phyloP scores from a whole-genome alignment of 192 early-diverging fungal genomes.

The Coemansia sp. region DNA sequence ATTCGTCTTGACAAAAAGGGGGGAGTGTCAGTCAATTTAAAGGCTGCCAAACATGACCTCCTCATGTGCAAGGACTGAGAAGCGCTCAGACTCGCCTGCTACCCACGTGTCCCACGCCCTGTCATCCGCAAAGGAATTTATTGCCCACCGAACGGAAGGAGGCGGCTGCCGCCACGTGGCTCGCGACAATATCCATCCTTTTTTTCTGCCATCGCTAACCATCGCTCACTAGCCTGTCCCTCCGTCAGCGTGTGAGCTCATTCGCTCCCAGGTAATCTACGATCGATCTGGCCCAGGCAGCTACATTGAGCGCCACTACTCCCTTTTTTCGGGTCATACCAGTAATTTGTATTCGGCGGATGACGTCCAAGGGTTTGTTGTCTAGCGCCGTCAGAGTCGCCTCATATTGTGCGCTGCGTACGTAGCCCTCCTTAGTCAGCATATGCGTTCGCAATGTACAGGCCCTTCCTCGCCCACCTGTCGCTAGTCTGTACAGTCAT shows the following conservation, averaged over 20 bases:
- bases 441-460: not conserved
- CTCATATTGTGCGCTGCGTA: not conserved
- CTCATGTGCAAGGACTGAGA: slow-evolving; percentile 2
- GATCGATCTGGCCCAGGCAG: slow-evolving; percentile 1
- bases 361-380: no score
- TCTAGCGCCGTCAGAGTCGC: not conserved
- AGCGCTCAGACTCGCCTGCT: slow-evolving; percentile 7
- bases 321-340: not conserved
- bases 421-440: not conserved
- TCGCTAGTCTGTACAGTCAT: not conserved
- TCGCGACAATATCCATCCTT: not conserved
- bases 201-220: not conserved
- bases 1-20: not conserved
- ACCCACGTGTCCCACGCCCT: not conserved
- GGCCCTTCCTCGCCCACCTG: not conserved
- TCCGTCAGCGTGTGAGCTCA: not conserved
- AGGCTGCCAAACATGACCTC: slow-evolving; percentile 5
- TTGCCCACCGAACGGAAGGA: not conserved
- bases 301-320: not conserved
- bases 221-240: not conserved
- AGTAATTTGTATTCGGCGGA: not conserved
- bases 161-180: slow-evolving; percentile 5
- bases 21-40: not conserved
- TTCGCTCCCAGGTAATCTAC: not conserved
- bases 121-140: slow-evolving; percentile 7